Evolutionary conservation across 2,329 filamentous ascomycete species (phyloP).

Genomic region (Stagonosporopsis rhizophila): DNA sequence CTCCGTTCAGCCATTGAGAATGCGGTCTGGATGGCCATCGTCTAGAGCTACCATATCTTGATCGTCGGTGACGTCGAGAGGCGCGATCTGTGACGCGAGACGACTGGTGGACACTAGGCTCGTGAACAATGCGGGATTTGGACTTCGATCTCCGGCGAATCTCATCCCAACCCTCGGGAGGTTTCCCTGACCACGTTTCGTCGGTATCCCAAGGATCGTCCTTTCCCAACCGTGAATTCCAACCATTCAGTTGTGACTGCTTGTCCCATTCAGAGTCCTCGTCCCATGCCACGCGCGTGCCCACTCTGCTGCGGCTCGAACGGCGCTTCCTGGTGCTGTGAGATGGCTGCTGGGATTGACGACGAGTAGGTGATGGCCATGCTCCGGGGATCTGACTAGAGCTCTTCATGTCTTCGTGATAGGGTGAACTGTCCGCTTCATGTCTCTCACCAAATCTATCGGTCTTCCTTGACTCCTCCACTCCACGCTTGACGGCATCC

Average conservation of each 20-base stretch:
- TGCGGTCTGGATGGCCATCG: background rate
- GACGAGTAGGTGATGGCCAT: conserved; percentile 32
- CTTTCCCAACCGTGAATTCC: conserved; percentile 21
- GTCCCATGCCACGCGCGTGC: conserved; percentile 23
- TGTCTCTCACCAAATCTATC: background rate
- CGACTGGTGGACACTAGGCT: background rate
- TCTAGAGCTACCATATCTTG: background rate
- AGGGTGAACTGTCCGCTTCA: background rate
- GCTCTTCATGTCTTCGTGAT: background rate
- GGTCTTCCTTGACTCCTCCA: conserved; percentile 25
- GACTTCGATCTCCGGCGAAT: background rate
- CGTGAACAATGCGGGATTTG: background rate
- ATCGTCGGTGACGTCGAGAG: background rate
- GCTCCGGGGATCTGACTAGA: conserved; percentile 32
- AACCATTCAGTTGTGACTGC: conserved; percentile 16
- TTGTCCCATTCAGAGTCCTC: conserved; percentile 15
- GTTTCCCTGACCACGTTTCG: conserved; percentile 23
- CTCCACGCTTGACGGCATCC: conserved; percentile 31
- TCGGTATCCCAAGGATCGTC: conserved; percentile 31
- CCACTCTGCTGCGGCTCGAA: conserved; percentile 10
- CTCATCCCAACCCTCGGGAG: conserved; percentile 2
- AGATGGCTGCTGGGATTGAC: background rate
- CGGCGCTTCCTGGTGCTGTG: conserved; percentile 4
- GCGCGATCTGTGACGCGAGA: background rate
- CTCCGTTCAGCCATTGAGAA: background rate